Conservation (phyloP, 2,329 filamentous ascomycete genomes). For the Cladosporium sp. region DNA sequence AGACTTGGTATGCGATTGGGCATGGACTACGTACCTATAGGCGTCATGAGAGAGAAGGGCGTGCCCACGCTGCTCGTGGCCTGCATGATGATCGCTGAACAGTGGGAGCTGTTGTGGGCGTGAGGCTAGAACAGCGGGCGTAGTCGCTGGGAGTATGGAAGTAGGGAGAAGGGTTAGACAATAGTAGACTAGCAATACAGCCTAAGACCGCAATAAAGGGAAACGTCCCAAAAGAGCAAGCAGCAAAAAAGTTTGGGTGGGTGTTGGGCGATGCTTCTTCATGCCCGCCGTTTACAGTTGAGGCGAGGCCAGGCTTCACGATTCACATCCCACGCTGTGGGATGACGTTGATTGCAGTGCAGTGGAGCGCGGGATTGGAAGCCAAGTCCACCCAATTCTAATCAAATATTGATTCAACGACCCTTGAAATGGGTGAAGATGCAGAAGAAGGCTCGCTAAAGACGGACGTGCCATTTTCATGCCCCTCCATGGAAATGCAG, state of each 20-base stretch:
- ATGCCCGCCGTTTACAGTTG: neutral
- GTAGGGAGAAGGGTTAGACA: neutral
- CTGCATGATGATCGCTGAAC: conserved; percentile 23
- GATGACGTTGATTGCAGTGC: neutral
- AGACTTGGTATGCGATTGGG: conserved; percentile 24
- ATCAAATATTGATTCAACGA: neutral
- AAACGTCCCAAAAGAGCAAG: neutral
- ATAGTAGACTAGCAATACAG: neutral
- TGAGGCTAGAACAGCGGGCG: neutral
- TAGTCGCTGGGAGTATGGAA: neutral
- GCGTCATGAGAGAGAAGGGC: conserved; percentile 32
- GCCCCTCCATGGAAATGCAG: neutral
- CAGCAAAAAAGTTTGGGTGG: neutral
- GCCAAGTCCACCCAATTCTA: neutral
- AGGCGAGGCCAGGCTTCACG: neutral
- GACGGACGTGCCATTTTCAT: neutral
- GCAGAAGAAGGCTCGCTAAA: neutral
- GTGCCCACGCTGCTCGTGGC: conserved; percentile 21
- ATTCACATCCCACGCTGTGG: neutral
- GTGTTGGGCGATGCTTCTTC: neutral
- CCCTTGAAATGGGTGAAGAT: neutral
- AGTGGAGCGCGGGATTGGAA: neutral
- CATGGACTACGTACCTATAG: conserved; percentile 32
- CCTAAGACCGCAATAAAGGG: neutral
- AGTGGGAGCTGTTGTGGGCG: neutral